These are phyloP conservation scores for Colletotrichum sidae DNA, from an alignment of 2,329 filamentous ascomycete species.

Conservation along the genomic window DNA sequence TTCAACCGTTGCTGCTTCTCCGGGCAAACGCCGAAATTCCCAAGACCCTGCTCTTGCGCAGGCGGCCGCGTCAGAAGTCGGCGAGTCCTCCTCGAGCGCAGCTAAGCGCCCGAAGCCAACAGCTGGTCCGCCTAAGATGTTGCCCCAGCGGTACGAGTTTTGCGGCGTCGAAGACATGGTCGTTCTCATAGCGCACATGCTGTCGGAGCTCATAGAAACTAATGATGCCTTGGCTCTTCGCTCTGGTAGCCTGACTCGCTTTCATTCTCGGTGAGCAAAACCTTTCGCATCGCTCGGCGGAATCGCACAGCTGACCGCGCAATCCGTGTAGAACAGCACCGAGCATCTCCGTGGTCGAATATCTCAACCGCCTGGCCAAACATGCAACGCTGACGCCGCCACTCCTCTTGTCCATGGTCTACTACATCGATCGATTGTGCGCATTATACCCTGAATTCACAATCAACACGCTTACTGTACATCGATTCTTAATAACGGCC, in stretches of 20 bases:
- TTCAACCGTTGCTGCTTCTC: conserved; percentile 44
- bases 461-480: conserved; percentile 94
- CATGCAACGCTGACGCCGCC: conserved; percentile 95
- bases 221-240: conserved; percentile 90
- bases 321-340: conserved; percentile 69
- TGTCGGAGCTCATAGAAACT: conserved; percentile 91
- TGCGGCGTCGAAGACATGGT: conserved; percentile 90
- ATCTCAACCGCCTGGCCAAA: conserved; percentile 90
- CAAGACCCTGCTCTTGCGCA: conserved; percentile 47
- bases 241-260: conserved; percentile 88
- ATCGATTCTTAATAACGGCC: conserved; percentile 95
- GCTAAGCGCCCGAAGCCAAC: conserved; percentile 68
- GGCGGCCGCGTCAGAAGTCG: conserved; percentile 36
- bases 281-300: conserved; percentile 24
- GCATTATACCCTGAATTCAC: conserved; percentile 94
- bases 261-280: conserved; percentile 83
- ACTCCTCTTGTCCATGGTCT: conserved; percentile 97
- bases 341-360: conserved; percentile 93
- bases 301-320: conserved; percentile 32
- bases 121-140: conserved; percentile 62
- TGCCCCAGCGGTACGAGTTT: conserved; percentile 83
- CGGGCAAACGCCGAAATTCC: conserved; percentile 59
- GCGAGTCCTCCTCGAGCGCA: conserved; percentile 42
- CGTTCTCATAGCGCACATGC: conserved; percentile 91
- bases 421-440: conserved; percentile 96